Conservation (phyloP, 345 rosid genomes). For the Lepidium didymum region DNA sequence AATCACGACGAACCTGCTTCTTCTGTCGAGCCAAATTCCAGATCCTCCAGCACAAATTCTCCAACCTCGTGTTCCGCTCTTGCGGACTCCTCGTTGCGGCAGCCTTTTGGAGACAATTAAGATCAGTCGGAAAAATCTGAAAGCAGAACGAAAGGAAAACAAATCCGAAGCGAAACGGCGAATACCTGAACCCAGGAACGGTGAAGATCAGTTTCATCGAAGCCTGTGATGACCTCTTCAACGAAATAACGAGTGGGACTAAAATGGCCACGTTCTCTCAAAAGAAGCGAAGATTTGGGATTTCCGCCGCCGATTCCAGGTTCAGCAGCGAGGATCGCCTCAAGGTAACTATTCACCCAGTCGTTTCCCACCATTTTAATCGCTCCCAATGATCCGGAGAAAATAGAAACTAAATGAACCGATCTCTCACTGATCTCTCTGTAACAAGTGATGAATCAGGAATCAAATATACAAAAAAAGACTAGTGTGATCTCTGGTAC, state of each 20-base stretch:
- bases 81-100: slow-evolving; percentile 76
- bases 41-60: slow-evolving; percentile 88
- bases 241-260: slow-evolving; percentile 76
- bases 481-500: neutral
- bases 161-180: neutral
- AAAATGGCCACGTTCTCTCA: slow-evolving; percentile 77
- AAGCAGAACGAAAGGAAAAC: neutral
- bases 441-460: neutral
- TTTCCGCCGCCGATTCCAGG: slow-evolving; percentile 22
- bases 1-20: slow-evolving; percentile 47
- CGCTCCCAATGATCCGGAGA: neutral
- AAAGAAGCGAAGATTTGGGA: slow-evolving; percentile 42
- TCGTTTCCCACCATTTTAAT: slow-evolving; percentile 32
- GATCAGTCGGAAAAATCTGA: neutral
- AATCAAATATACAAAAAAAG: neutral
- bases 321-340: slow-evolving; percentile 30
- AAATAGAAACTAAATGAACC: neutral
- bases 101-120: slow-evolving; percentile 34
- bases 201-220: slow-evolving; percentile 87
- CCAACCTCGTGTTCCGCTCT: slow-evolving; percentile 80
- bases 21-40: slow-evolving; percentile 87
- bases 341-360: slow-evolving; percentile 34
- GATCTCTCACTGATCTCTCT: neutral
- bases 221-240: slow-evolving; percentile 69
- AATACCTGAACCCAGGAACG: slow-evolving; percentile 74